These are phyloP conservation scores for Ophiostoma ips DNA, from an alignment of 2,329 filamentous ascomycete species.

Conservation along the genomic window DNA sequence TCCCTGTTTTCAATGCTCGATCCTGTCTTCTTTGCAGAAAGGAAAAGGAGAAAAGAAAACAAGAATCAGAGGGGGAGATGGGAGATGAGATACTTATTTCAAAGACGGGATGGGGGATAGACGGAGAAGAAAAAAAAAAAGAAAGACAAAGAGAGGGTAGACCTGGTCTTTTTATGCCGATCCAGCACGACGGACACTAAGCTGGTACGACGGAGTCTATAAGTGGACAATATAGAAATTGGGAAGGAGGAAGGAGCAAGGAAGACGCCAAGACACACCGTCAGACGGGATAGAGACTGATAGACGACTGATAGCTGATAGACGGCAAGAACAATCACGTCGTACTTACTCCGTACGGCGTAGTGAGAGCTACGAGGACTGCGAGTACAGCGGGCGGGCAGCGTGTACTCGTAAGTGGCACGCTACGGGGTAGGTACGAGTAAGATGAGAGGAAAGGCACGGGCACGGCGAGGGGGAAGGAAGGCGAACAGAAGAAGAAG, in stretches of 20 bases:
- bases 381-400: too few species aligned
- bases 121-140: not conserved
- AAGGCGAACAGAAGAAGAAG: slow-evolving; percentile 1
- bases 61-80: not conserved
- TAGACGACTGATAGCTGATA: not conserved
- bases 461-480: not conserved
- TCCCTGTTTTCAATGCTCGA: not conserved
- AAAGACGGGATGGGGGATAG: too few species aligned
- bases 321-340: not conserved
- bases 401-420: slow-evolving; percentile 1
- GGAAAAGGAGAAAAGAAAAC: not conserved
- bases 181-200: not conserved
- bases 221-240: slow-evolving; percentile 1
- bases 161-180: slow-evolving; percentile 9
- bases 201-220: not conserved
- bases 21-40: not conserved
- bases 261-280: not conserved
- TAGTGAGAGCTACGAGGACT: too few species aligned
- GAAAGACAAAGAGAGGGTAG: not conserved
- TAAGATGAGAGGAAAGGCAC: not conserved
- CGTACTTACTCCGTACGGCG: too few species aligned
- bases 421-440: not conserved
- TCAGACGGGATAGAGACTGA: not conserved
- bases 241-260: slow-evolving; percentile 1
- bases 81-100: not conserved